Evolutionary conservation across 129 eudicot genomes (phyloP), one percentile per base, ranked within the genome.

Genomic region (Arctium lappa): DNA sequence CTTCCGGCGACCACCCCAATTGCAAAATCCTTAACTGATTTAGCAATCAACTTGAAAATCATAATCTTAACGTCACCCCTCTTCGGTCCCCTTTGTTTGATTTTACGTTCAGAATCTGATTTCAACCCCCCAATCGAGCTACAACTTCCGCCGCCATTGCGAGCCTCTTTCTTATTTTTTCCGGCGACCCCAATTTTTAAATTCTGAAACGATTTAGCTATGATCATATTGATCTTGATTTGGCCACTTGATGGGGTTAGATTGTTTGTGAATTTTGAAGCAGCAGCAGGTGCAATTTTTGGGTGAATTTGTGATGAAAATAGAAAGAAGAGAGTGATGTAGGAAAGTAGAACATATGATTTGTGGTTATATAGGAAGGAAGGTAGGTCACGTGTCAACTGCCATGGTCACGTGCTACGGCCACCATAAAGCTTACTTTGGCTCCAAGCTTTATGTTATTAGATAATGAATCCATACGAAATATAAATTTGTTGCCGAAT

Each of bases 1-100:
- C 6, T 71, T 42, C 74, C 80, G 69, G 48, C 38, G 36, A 68
- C 75, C 80, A 75, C 34, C 75, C 80, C 36, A 18, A 29, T 69
- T 40, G 80, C 69, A 65, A 82, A 66, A 42, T 32, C 29, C 18
- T 66, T 68, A 2, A 75, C 31, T 3, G 70, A 75, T 37, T 75
- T 75, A 11, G 39, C 68, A 6, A 75, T 75, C 7, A 42, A 74
- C 18, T 82, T 75, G 40, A 82, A 66, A 5, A 82, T 82, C 39
- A 11, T 65, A 74, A 82, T 63, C 53, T 82, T 82, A 46, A 82
- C 76, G 27, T 74, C 80, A 39, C 85, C 85, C 69, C 85, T 81
- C 74, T 34, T 73, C 10, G 79, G 66, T 56, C 2, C 0, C 6
- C 2, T 56, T 16, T 56, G 66, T 56, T 56, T 56, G 7, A 56